These are phyloP conservation scores for Fusarium solani-melongenae DNA, from an alignment of 2,329 filamentous ascomycete species.

Conservation along the genomic window DNA sequence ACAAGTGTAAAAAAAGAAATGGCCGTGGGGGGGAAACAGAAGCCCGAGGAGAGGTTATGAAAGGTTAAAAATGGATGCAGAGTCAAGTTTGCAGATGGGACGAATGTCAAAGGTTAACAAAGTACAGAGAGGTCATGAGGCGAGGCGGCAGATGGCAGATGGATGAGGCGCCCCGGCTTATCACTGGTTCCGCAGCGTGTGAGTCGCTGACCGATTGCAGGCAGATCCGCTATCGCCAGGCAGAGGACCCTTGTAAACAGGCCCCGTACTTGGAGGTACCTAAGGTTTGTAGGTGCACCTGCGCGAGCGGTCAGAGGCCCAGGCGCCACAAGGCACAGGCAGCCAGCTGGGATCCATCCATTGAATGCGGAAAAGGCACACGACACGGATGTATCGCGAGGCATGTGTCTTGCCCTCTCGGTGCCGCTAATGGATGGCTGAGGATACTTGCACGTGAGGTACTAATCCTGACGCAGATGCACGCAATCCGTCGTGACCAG, in stretches of 20 bases:
- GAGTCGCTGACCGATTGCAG: conserved; percentile 43
- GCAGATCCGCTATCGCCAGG: conserved; percentile 34
- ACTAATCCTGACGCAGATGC: conserved; percentile 9
- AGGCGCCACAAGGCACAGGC: conserved; percentile 39
- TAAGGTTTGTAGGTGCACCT: neutral
- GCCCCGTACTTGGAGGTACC: conserved; percentile 13
- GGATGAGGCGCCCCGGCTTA: conserved; percentile 40
- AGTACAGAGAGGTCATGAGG: conserved; percentile 42
- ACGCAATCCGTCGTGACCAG: conserved; percentile 14
- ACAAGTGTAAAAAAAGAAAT: conserved; percentile 7
- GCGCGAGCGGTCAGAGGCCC: conserved; percentile 37
- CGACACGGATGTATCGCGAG: conserved; percentile 27
- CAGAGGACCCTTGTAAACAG: conserved; percentile 32
- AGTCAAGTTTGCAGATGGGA: conserved; percentile 25
- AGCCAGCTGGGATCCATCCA: conserved; percentile 9
- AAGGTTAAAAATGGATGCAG: conserved; percentile 33
- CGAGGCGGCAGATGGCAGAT: conserved; percentile 39
- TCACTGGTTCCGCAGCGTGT: conserved; percentile 35
- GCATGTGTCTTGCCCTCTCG: neutral
- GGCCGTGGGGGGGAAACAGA: conserved; percentile 10
- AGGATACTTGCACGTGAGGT: conserved; percentile 37
- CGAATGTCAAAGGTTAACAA: conserved; percentile 22
- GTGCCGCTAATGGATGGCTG: neutral
- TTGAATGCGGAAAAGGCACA: conserved; percentile 32
- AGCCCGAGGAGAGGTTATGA: conserved; percentile 8